Evolutionary conservation across 345 rosid genomes (phyloP).

Genomic region (Psidium guajava): DNA sequence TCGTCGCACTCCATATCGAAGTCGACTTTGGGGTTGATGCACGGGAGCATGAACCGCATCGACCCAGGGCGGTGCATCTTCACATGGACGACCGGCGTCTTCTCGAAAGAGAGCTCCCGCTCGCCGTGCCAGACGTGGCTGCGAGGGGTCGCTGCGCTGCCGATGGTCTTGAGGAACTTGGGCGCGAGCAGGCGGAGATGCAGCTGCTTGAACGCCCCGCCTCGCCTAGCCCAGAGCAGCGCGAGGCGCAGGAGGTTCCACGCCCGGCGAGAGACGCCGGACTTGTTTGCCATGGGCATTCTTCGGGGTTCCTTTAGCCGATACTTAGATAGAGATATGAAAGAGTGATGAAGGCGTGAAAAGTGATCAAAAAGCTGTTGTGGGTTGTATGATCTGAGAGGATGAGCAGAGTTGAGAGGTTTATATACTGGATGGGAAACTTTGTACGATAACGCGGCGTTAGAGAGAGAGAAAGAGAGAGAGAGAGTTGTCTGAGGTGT

Average conservation of each 20-base stretch:
- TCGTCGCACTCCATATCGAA: slow-evolving; percentile 36
- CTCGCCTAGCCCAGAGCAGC: slow-evolving; percentile 67
- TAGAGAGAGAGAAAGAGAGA: neutral
- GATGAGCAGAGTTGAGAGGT: neutral
- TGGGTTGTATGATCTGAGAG: neutral
- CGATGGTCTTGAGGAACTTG: slow-evolving; percentile 45
- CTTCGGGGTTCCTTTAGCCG: neutral
- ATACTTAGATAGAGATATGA: neutral
- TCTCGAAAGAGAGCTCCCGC: slow-evolving; percentile 76
- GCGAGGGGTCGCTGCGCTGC: slow-evolving; percentile 1
- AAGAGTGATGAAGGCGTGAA: neutral
- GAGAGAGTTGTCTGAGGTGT: neutral
- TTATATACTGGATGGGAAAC: neutral
- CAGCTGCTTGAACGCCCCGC: slow-evolving; percentile 50
- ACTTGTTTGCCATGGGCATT: neutral
- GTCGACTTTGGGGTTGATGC: slow-evolving; percentile 50
- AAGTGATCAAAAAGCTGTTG: neutral
- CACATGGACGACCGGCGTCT: slow-evolving; percentile 61
- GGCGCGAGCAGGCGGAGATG: slow-evolving; percentile 16
- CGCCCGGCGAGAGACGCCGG: slow-evolving; percentile 16
- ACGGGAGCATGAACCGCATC: slow-evolving; percentile 51
- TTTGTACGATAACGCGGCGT: neutral
- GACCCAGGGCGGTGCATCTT: slow-evolving; percentile 60
- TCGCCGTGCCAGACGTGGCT: slow-evolving; percentile 31
- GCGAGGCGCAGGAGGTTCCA: slow-evolving; percentile 54